Evolutionary conservation across 306 rosid species (phyloP), one percentile per base, ranked within the genome.

Genomic region (Biancaea sappan): DNA sequence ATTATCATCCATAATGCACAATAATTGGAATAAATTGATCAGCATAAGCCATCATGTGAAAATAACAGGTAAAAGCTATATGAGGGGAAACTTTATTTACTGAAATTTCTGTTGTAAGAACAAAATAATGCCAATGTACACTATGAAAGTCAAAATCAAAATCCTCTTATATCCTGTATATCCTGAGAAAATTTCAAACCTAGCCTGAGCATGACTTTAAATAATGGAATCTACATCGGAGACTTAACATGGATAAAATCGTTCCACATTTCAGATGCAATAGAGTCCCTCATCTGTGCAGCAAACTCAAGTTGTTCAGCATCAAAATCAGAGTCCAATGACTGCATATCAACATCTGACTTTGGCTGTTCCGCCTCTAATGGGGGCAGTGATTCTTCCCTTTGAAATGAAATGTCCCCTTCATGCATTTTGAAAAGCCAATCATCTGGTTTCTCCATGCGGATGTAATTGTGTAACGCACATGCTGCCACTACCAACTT

Each of bases 401-500:
- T 71, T 75, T 71, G 84, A 43, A 74, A 60, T 57, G 73, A 32
- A 24, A 47, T 62, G 16, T 84, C 83, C 64, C 87, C 76, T 44
- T 86, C 94, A 54, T 84, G 77, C 87, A 62, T 83, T 77, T 82
- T 90, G 59, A 90, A 92, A 75, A 92, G 72, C 88, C 87, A 82
- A 78, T 92, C 98, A 40, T 88, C 88, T 19, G 96, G 91, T 35
- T 87, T 84, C 88, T 92, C 94, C 69, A 15, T 77, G 18, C 89
- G 88, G 78, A 92, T 87, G 85, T 70, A 90, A 77, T 90, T 90
- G 90, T 92, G 96, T 46, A 92, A 75, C 0, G 92, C 96, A 80
- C 98, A 90, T 0, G 96, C 81, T 24, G 87, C 96, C 76, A 92
- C 96, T 24, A 88, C 96, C 77, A 92, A 80, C 86, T 88, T 92